phyloP scores from a whole-genome alignment of 345 rosid genomes.

The Ceriops decandra region DNA sequence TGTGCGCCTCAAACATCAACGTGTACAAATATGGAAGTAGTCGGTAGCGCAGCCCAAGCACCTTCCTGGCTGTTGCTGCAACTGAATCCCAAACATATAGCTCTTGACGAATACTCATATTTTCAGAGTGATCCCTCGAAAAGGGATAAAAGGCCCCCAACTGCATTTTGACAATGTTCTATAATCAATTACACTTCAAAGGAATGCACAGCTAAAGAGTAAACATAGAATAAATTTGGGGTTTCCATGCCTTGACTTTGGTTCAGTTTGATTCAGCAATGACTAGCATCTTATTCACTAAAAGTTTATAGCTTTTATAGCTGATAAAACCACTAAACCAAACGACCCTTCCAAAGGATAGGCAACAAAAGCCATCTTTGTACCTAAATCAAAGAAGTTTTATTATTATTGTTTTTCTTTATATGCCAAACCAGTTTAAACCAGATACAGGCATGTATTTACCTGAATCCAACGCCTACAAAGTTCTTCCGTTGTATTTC shows the following conservation, averaged over 20 bases:
- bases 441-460: neutral
- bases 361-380: too few relatives aligned
- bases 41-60: conserved; percentile 60
- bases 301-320: too few relatives aligned
- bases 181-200: neutral
- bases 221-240: neutral
- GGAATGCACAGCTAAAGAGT: neutral
- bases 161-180: conserved; percentile 31
- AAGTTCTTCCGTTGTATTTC: conserved; percentile 60
- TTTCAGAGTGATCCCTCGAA: conserved; percentile 63
- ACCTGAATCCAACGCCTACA: conserved; percentile 82
- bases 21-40: conserved; percentile 71
- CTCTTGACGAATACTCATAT: conserved; percentile 42
- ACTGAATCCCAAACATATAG: conserved; percentile 79
- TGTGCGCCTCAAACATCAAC: conserved; percentile 57
- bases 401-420: too few relatives aligned
- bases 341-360: too few relatives aligned
- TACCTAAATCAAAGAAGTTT: too few relatives aligned
- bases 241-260: too few relatives aligned
- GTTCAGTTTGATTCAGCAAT: too few relatives aligned
- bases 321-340: too few relatives aligned
- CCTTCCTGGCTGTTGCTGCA: conserved; percentile 57
- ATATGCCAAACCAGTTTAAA: too few relatives aligned
- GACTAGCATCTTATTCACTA: too few relatives aligned
- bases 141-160: conserved; percentile 81